A percentile compares a stretch with the other conserved stretches of the same genome.
Conservation (phyloP, 192 early-diverging fungal species). For the Umbelopsis sp. region DNA sequence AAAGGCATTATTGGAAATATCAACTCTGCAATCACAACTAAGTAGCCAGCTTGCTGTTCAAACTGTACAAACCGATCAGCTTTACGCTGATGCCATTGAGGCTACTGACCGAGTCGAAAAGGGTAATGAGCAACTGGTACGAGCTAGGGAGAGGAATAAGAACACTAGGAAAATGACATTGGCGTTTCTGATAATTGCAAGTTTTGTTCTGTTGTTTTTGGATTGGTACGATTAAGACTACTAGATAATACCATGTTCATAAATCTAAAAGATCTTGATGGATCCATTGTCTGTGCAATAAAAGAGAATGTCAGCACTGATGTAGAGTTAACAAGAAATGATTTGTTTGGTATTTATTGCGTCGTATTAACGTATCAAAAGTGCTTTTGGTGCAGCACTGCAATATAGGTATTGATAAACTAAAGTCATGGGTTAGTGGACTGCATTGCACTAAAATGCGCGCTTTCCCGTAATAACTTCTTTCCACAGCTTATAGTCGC, state of each 20-base stretch:
- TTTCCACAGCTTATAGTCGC: constrained; percentile 59
- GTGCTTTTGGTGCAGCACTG: too few relatives aligned
- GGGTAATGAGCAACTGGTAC: constrained; percentile 68
- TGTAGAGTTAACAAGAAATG: too few relatives aligned
- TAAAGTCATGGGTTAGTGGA: too few relatives aligned
- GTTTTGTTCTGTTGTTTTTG: constrained; percentile 73
- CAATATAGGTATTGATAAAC: too few relatives aligned
- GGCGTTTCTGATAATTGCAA: constrained; percentile 69
- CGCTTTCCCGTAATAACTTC: constrained; percentile 49
- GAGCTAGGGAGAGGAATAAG: constrained; percentile 65
- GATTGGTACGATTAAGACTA: constrained; percentile 63
- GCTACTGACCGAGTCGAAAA: constrained; percentile 62
- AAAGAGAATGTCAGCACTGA: too few relatives aligned
- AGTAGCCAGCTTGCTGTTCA: constrained; percentile 73
- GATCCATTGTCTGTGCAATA: too few relatives aligned
- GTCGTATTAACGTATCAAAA: too few relatives aligned
- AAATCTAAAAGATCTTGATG: too few relatives aligned
- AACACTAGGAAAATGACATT: constrained; percentile 77
- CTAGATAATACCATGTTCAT: too few relatives aligned
- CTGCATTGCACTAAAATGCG: constrained; percentile 33
- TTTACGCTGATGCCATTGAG: constrained; percentile 73
- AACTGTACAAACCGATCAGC: constrained; percentile 70
- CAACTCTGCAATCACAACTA: constrained; percentile 68
- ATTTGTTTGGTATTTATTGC: too few relatives aligned
- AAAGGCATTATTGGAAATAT: constrained; percentile 71